Conservation (phyloP, 2,329 filamentous ascomycete genomes). For the Pyrenochaeta sp. region DNA sequence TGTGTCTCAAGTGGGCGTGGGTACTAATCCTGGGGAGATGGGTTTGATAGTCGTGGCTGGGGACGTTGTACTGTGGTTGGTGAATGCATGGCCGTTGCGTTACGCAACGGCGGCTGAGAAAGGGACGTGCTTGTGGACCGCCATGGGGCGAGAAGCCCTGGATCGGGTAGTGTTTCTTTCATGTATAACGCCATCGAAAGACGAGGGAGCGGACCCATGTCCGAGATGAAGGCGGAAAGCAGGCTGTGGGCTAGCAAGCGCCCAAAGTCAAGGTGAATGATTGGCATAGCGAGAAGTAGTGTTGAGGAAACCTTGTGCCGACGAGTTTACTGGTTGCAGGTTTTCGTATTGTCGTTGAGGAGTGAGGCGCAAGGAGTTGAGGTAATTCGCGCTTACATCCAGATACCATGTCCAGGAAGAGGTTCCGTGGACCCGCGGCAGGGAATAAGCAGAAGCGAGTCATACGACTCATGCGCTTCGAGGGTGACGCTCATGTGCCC, state of each 20-base stretch:
- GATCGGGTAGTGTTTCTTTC: too few species aligned
- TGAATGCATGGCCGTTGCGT: slow-evolving; percentile 27
- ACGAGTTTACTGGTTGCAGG: too few species aligned
- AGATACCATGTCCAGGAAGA: not conserved
- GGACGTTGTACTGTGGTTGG: slow-evolving; percentile 3
- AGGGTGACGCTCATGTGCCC: not conserved
- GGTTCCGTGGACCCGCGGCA: not conserved
- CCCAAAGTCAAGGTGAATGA: too few species aligned
- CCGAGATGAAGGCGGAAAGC: too few species aligned
- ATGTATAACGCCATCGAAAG: too few species aligned
- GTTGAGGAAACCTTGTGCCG: too few species aligned
- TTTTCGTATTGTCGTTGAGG: too few species aligned
- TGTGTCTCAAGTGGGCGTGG: slow-evolving; percentile 9
- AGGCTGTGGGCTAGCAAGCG: too few species aligned
- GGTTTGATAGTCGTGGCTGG: not conserved
- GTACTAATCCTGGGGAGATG: slow-evolving; percentile 2
- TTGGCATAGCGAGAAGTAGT: too few species aligned
- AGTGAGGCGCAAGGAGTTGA: too few species aligned
- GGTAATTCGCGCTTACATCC: not conserved
- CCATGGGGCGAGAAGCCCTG: too few species aligned
- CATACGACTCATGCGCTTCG: not conserved
- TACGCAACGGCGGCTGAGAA: slow-evolving; percentile 18
- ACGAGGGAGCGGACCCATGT: too few species aligned
- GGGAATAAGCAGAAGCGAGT: not conserved
- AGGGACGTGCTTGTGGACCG: not conserved